These are phyloP conservation scores for Lipomyces chichibuensis DNA, from an alignment of 805 yeast genomes.

Conservation along the genomic window DNA sequence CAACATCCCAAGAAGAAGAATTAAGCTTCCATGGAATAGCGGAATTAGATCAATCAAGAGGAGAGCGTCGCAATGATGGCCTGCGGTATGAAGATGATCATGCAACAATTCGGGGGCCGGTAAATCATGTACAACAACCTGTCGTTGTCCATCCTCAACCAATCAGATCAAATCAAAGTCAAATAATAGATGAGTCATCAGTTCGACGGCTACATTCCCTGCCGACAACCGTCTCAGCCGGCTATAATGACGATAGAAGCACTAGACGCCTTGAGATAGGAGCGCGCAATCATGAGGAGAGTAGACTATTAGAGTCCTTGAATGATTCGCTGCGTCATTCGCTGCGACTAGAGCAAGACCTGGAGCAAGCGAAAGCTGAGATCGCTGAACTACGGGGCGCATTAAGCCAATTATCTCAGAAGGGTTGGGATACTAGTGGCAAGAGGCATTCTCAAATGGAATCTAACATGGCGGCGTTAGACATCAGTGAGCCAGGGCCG, in stretches of 20 bases:
- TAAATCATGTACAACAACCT: neutral
- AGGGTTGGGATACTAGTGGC: neutral
- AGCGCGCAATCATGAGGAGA: neutral
- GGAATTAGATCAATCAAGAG: neutral
- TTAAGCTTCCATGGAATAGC: neutral
- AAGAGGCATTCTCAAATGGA: neutral
- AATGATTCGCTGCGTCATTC: conserved; percentile 23
- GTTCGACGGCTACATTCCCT: neutral
- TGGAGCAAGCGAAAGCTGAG: conserved; percentile 21
- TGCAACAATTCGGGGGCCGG: neutral
- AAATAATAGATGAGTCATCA: neutral
- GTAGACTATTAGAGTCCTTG: conserved; percentile 5
- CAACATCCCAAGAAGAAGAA: neutral
- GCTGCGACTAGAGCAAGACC: conserved; percentile 18
- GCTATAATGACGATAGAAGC: neutral
- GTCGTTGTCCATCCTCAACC: neutral
- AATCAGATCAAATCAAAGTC: neutral
- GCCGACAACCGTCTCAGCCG: neutral
- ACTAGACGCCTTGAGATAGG: neutral
- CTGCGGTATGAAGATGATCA: neutral
- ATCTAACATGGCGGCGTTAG: neutral
- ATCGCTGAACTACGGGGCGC: conserved; percentile 16
- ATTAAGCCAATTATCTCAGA: conserved; percentile 2
- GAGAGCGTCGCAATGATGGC: neutral
- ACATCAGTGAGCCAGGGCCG: neutral